Evolutionary conservation across 768 basidiomycete species (phyloP).

Genomic region (Kwoniella mangroviensis): DNA sequence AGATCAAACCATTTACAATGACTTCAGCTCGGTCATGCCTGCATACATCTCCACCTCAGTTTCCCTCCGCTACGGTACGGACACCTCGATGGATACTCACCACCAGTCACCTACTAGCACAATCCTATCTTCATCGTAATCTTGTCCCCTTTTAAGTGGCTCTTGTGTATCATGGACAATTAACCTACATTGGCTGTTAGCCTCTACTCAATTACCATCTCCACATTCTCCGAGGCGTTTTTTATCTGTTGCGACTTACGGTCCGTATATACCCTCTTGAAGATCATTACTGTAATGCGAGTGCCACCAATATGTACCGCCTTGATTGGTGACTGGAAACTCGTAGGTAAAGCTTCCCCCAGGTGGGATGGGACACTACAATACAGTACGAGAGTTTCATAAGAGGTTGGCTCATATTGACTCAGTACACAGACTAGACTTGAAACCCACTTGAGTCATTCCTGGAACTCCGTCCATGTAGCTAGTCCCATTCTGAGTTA

Average conservation of each 20-base stretch:
- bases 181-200: slow-evolving; percentile 3
- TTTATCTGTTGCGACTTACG: slow-evolving; percentile 6
- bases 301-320: slow-evolving; percentile 39
- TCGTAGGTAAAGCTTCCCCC: slow-evolving; percentile 38
- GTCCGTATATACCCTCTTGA: slow-evolving; percentile 37
- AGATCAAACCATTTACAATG: slow-evolving; percentile 17
- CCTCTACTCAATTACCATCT: not conserved
- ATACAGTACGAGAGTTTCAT: too few species aligned
- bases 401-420: too few species aligned
- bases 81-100: not conserved
- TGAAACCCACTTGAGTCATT: slow-evolving; percentile 29
- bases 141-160: slow-evolving; percentile 36
- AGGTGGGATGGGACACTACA: slow-evolving; percentile 38
- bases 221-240: not conserved
- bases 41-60: not conserved
- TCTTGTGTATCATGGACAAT: slow-evolving; percentile 36
- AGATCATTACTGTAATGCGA: slow-evolving; percentile 36
- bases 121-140: slow-evolving; percentile 45
- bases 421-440: not conserved
- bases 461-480: slow-evolving; percentile 40
- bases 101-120: slow-evolving; percentile 27
- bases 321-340: slow-evolving; percentile 28
- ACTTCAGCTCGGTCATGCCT: slow-evolving; percentile 23
- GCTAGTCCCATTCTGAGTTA: slow-evolving; percentile 35
- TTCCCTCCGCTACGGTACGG: too few species aligned